Percentiles rank a stretch among this genome's conserved stretches.
These are phyloP conservation scores for Malus domestica DNA, from an alignment of 306 rosid species.

Conservation along the genomic window ASM211411v1 NC_041803.1:8148001-8148500, in stretches of 20 bases:
- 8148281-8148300: constrained; percentile 63
- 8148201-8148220: constrained; percentile 79
- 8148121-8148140: neutral
- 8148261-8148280: constrained; percentile 37
- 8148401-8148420: constrained; percentile 97
- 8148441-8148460: constrained; percentile 92
- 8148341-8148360: constrained; percentile 81
- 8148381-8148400: constrained; percentile 93
- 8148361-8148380: constrained; percentile 89
- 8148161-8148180: constrained; percentile 11
- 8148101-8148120: neutral
- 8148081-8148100: neutral
- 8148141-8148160: neutral
- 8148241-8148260: constrained; percentile 45
- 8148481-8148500: constrained; percentile 35
- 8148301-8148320: constrained; percentile 84
- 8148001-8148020: neutral
- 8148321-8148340: constrained; percentile 80
- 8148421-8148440: constrained; percentile 98
- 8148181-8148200: constrained; percentile 94
- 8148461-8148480: constrained; percentile 93
- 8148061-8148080: neutral
- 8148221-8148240: constrained; percentile 89
- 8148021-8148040: neutral
- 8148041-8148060: neutral